phyloP scores from a whole-genome alignment of 2,329 filamentous ascomycete species.

The Colletotrichum ledebouriae region DNA sequence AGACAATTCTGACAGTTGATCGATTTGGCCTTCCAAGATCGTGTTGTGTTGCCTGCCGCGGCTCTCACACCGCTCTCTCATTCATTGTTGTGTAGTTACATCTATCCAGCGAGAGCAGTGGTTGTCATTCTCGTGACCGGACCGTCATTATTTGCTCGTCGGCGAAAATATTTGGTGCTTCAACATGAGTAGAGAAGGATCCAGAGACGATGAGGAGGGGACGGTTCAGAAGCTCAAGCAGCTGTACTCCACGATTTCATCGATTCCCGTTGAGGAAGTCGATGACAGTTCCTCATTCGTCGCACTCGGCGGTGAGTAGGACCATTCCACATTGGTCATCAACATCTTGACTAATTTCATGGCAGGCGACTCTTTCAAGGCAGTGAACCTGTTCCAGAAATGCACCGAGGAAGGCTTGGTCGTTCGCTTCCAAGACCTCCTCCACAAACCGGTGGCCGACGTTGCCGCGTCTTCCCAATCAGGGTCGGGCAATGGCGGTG shows the following conservation, averaged over 20 bases:
- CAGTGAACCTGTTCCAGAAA: slow-evolving; percentile 25
- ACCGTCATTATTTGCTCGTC: background rate
- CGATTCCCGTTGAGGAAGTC: background rate
- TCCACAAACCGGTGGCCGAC: slow-evolving; percentile 18
- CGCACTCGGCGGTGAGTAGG: slow-evolving; percentile 26
- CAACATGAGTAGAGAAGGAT: background rate
- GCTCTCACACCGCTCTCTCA: background rate
- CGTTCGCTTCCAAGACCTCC: slow-evolving; percentile 31
- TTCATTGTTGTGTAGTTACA: background rate
- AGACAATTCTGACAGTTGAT: slow-evolving; percentile 2
- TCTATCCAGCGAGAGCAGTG: background rate
- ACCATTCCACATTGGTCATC: no score
- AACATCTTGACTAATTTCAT: background rate
- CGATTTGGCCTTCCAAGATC: background rate
- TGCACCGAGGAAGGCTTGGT: slow-evolving; percentile 30
- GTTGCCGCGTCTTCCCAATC: background rate
- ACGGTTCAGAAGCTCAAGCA: background rate
- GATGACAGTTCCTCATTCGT: slow-evolving; percentile 27
- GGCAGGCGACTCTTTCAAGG: slow-evolving; percentile 38
- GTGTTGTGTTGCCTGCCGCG: background rate
- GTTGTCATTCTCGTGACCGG: background rate
- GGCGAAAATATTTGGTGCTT: background rate
- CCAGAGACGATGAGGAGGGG: background rate
- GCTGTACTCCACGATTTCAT: slow-evolving; percentile 7
- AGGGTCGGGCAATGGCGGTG: background rate